These are phyloP conservation scores for Echria macrotheca DNA, from an alignment of 495 filamentous ascomycete genomes.

Conservation along the genomic window DNA sequence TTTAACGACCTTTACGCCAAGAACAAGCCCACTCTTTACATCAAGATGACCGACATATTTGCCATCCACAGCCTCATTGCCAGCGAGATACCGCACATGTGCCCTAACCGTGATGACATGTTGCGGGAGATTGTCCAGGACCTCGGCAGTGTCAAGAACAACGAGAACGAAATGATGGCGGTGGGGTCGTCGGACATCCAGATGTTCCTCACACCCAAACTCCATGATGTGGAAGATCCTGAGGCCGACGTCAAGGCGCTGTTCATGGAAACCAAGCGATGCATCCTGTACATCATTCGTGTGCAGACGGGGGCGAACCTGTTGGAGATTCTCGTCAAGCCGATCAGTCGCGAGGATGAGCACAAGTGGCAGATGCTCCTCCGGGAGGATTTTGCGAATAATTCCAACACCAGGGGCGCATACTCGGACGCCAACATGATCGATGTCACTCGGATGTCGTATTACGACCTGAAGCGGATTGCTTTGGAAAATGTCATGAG, in stretches of 20 bases:
- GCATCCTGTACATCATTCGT: slow-evolving; percentile 95
- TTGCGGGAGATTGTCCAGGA: slow-evolving; percentile 88
- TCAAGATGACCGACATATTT: slow-evolving; percentile 97
- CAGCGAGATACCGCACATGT: slow-evolving; percentile 68
- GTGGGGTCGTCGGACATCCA: slow-evolving; percentile 87
- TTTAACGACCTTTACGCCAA: slow-evolving; percentile 96
- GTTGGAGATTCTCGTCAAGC: slow-evolving; percentile 91
- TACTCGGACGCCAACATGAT: slow-evolving; percentile 88
- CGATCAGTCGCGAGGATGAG: slow-evolving; percentile 81
- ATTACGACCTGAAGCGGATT: slow-evolving; percentile 85
- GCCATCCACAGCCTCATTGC: slow-evolving; percentile 87
- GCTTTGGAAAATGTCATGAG: slow-evolving; percentile 91
- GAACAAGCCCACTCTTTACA: slow-evolving; percentile 92
- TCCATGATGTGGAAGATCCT: slow-evolving; percentile 87
- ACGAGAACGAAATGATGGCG: slow-evolving; percentile 84
- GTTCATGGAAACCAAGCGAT: slow-evolving; percentile 97
- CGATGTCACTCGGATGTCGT: slow-evolving; percentile 85
- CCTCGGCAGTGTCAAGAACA: slow-evolving; percentile 89
- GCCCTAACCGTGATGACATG: slow-evolving; percentile 75
- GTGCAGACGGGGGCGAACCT: slow-evolving; percentile 89
- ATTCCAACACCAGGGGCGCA: slow-evolving; percentile 66
- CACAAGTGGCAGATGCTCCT: slow-evolving; percentile 79
- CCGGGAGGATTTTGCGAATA: slow-evolving; percentile 70
- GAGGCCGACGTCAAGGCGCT: slow-evolving; percentile 85
- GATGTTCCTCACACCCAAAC: slow-evolving; percentile 83